Percentiles rank a stretch among this genome's conserved stretches.
Evolutionary conservation across 495 filamentous ascomycete species (phyloP).

Genomic region (Penicillium atrosanguineum): DNA sequence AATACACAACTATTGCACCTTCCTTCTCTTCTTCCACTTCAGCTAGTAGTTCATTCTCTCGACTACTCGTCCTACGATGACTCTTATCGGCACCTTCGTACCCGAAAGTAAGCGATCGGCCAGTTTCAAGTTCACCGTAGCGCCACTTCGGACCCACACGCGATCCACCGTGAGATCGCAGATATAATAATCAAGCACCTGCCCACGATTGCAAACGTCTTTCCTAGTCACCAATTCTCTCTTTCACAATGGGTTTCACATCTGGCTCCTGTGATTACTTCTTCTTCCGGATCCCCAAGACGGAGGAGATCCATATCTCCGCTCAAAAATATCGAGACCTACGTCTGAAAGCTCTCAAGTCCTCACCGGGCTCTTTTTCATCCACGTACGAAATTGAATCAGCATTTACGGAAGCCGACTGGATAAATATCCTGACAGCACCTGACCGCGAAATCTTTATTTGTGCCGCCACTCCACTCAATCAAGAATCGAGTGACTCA

Average conservation of each 20-base stretch:
- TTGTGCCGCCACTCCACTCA: conserved; percentile 24
- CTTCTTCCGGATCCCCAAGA: conserved; percentile 21
- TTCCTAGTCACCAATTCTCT: no score
- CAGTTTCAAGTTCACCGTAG: conserved; percentile 12
- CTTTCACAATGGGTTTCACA: no score
- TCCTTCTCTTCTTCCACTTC: no score
- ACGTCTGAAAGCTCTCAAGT: conserved; percentile 17
- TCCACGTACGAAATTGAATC: conserved; percentile 35
- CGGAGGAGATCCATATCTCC: conserved; percentile 9
- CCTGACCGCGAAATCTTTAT: conserved; percentile 25
- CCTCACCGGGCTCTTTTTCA: conserved; percentile 30
- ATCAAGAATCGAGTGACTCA: conserved; percentile 1
- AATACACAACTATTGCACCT: no score
- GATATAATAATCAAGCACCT: not conserved
- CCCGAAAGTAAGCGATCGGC: conserved; percentile 1
- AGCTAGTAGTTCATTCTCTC: no score
- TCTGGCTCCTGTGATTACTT: conserved; percentile 1
- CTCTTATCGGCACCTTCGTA: not conserved
- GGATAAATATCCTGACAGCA: conserved; percentile 21
- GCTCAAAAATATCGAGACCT: conserved; percentile 28
- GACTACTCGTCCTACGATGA: no score
- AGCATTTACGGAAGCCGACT: conserved; percentile 23
- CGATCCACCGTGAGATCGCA: not conserved
- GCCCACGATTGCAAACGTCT: not conserved
- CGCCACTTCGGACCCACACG: not conserved